Evolutionary conservation across 2,329 filamentous ascomycete genomes (phyloP), one percentile per base, ranked within the genome.

Genomic region (Aspergillus texensis): DNA sequence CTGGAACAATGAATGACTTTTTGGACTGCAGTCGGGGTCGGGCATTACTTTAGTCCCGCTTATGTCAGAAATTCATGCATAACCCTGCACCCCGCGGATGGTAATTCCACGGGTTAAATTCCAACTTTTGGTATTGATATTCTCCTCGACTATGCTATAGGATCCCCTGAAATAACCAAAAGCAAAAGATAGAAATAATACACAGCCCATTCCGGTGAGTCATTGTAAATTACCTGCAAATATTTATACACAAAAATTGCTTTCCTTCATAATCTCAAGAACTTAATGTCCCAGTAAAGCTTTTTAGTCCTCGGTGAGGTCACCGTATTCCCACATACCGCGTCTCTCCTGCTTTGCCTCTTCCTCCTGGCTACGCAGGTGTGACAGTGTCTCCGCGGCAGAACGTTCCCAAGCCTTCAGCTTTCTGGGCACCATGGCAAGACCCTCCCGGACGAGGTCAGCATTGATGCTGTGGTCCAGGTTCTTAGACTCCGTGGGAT

Each of bases 291-390:
- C 48, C 26, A 14, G 28, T 28, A 19, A 32, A 6, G 12, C 54
- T 21, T 53, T 34, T 66, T 88, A 93, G 74, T 96, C 93, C 82
- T 97, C 94, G 16, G 93, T 96, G 74, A 97, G 85, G 78, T 98
- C 95, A 70, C 95, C 95, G 79, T 98, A 99, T 85, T 99, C 95
- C 94, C 94, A 99, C 86, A 97, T 95, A 50, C 95, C 95, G 69
- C 88, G 84, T 66, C 93, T 88, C 62, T 89, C 88, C 61, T 86
- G 83, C 86, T 96, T 97, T 5, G 94, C 94, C 77, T 90, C 84
- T 41, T 85, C 84, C 83, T 96, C 90, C 58, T 90, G 86, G 77
- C 90, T 86, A 74, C 87, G 89, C 65, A 97, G 81, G 70, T 87
- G 86, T 77, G 88, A 86, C 66, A 97, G 80, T 50, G 93, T 88